Base-by-base conservation (phyloP, 192 early-diverging fungal species). In the Gonapodya sp. region DNA sequence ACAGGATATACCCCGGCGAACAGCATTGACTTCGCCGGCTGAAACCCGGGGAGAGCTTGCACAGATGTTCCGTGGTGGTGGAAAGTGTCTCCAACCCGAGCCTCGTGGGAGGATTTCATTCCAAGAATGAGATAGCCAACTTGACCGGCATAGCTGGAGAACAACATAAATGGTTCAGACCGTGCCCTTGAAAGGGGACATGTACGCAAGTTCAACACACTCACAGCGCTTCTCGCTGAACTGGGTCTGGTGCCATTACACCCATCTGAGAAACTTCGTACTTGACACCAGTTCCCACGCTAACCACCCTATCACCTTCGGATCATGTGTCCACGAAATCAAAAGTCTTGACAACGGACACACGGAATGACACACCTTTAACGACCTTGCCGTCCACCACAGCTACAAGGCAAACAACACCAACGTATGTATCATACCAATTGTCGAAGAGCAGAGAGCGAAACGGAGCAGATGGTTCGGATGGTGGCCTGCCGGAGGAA, bases 341-440 rank as follows among this genome's bases (percentile, higher is more conserved):
- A 31, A 35, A 37, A n/a, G 32, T 35, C 1, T 34, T 36, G 1
- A 46, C 0, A 79, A 82, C 35, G 36, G 79, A 46, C 1, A 35
- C 24, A 82, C 18, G 0, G 30, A 82, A 24, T 32, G 0, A 30
- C 34, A 79, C 82, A 91, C 90, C 93, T 83, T 94, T 93, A 75
- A 88, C 85, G 1, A 99, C 83, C 0, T 82, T 86, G 16, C 97
- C 97, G 86, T 97, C 95, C 33, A 92, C 88, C 1, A 99, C 89
- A 1, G 95, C 94, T 84, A 99, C 85, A 83, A 99, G 86, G 84
- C 95, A 97, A 32, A 99, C 92, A n/a, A 98, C 97, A 35, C 97
- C 97, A 0, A 96, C 92, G 85, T 97, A 99, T n/a, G 91, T 91
- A 84, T 99, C 96, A 84, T 97, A 96, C 96, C 96, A 99, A 33